Evolutionary conservation across 2,329 filamentous ascomycete genomes (phyloP), one percentile per base, ranked within the genome.

Genomic region (Trichoderma afroharzianum): DNA sequence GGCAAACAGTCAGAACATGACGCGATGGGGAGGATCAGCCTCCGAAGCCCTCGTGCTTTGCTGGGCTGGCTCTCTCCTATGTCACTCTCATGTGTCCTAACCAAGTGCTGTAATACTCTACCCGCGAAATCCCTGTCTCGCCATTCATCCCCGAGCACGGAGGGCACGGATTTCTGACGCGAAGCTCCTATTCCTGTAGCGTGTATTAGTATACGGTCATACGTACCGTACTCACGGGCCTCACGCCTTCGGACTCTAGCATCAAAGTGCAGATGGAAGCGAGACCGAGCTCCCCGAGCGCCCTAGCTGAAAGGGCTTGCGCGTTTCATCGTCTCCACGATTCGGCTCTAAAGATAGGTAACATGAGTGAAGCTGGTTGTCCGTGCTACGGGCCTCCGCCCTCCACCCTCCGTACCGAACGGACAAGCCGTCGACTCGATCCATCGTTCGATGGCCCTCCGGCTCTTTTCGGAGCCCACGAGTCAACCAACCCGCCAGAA

Each of bases 291-390:
- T 47, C 21, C 21, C 39, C 36, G 57, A 32, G 26, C 26, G 14
- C 24, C 43, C 26, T 24, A 36, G 43, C 18, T 33, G 43, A 26
- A 26, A 32, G 36, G 66, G 66, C 66, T 62, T 59, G 66, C 66
- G 66, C 66, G 66, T 69, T 69, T 50, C 57, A 36, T 47, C 36
- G 55, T 62, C 66, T 62, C 66, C 66, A 61, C 66, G 66, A 69
- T 69, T 62, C 57, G 66, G 57, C 28, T 50, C 57, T 53, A 47
- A 69, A 62, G 43, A 55, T 32, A 50, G 57, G 36, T 24, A 62
- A 53, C 47, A 33, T 57, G 57, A 57, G 21, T 47, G 39, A 61
- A 28, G 24, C 55, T 61, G 33, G 43, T 9, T 50, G 43, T 28
- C 33, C 33, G 59, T 43, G 33, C 33, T 43, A 63, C 59, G 33